Conservation (phyloP, 176 grass and related monocot genomes). For the bread wheat (Triticum aestivum) region IWGSC_CS_RefSeq_v2.1 NC_057814.1:569770393-569770892, state of each 20-base stretch:
- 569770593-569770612: neutral
- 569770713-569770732: neutral
- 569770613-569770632: constrained; percentile 9
- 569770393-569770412: neutral
- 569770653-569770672: constrained; percentile 3
- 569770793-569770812: neutral
- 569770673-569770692: neutral
- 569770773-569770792: neutral
- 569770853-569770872: constrained; percentile 5
- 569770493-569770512: too few species aligned
- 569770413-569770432: neutral
- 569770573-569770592: neutral
- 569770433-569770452: neutral
- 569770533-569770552: neutral
- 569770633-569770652: constrained; percentile 3
- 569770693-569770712: neutral
- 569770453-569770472: too few species aligned
- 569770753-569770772: neutral
- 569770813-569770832: constrained; percentile 3
- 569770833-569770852: neutral
- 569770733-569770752: neutral
- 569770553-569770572: neutral
- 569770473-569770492: too few species aligned
- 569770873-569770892: constrained; percentile 9
- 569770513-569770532: neutral